Evolutionary conservation across 345 rosid genomes (phyloP).

Genomic region (Heritiera fomes): DNA sequence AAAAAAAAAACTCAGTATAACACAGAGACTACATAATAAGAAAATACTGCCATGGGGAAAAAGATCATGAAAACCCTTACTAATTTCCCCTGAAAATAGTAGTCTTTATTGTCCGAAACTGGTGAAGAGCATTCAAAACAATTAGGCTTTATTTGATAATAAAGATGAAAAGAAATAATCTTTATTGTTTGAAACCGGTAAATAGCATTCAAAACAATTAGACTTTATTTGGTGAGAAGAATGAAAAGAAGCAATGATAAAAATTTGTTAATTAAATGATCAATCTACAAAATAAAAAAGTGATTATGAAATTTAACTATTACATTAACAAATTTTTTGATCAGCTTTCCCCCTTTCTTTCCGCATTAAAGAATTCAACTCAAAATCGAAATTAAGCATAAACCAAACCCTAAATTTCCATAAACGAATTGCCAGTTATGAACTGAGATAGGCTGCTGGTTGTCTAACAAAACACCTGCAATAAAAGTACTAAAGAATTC

Average conservation of each 20-base stretch:
- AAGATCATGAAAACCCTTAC: not conserved
- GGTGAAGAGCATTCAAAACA: not conserved
- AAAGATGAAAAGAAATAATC: not conserved
- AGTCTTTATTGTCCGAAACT: not conserved
- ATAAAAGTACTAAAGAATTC: not conserved
- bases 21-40: not conserved
- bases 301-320: too few relatives aligned
- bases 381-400: not conserved
- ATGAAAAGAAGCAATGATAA: too few relatives aligned
- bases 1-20: not conserved
- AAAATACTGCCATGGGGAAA: not conserved
- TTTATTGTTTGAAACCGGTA: not conserved
- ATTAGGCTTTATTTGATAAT: too few relatives aligned
- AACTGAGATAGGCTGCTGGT: not conserved
- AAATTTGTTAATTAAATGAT: too few relatives aligned
- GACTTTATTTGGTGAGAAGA: too few relatives aligned
- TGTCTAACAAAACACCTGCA: not conserved
- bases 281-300: too few relatives aligned
- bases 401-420: conserved; percentile 24
- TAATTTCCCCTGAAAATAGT: not conserved
- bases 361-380: not conserved
- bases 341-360: too few relatives aligned
- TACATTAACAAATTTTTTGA: too few relatives aligned
- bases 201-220: not conserved
- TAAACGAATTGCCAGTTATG: conserved; percentile 11